phyloP scores from a whole-genome alignment of 352 stramenopile species.

The Globisporangium middletonii region DNA sequence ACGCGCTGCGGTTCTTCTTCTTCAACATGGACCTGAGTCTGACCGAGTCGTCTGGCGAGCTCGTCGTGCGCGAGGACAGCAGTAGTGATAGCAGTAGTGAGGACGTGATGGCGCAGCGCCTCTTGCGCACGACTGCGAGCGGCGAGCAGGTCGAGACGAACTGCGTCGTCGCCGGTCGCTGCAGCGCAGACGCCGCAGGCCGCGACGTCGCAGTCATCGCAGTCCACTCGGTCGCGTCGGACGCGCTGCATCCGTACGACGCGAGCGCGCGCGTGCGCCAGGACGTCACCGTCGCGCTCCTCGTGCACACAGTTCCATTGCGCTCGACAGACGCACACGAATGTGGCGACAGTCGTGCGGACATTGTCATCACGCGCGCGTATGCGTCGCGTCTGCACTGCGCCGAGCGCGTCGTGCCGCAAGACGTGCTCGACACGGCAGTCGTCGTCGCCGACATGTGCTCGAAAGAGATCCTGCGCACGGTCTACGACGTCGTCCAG shows the following conservation, averaged over 20 bases:
- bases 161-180: conserved; percentile 5
- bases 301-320: background rate
- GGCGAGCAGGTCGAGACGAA: conserved; percentile 10
- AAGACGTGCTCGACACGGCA: conserved; percentile 6
- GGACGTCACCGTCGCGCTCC: conserved; percentile 6
- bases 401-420: conserved; percentile 1
- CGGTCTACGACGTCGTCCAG: conserved; percentile 11
- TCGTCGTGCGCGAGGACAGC: conserved; percentile 25
- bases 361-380: conserved; percentile 9
- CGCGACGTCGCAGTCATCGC: conserved; percentile 1
- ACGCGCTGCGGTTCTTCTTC: conserved; percentile 29
- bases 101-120: conserved; percentile 1
- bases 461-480: conserved; percentile 14
- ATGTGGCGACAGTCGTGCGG: background rate
- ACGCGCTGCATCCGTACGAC: conserved; percentile 15
- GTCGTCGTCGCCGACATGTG: conserved; percentile 13
- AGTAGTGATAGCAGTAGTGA: conserved; percentile 5
- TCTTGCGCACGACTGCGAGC: conserved; percentile 6
- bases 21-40: conserved; percentile 43
- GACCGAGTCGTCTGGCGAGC: conserved; percentile 24
- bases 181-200: background rate
- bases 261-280: conserved; percentile 9
- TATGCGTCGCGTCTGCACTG: conserved; percentile 7
- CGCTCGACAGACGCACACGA: too few relatives aligned
- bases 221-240: conserved; percentile 9